A percentile compares a stretch with the other conserved stretches of the same genome.
phyloP scores from a whole-genome alignment of 2,329 filamentous ascomycete genomes.

The Hortaea sp. region DNA sequence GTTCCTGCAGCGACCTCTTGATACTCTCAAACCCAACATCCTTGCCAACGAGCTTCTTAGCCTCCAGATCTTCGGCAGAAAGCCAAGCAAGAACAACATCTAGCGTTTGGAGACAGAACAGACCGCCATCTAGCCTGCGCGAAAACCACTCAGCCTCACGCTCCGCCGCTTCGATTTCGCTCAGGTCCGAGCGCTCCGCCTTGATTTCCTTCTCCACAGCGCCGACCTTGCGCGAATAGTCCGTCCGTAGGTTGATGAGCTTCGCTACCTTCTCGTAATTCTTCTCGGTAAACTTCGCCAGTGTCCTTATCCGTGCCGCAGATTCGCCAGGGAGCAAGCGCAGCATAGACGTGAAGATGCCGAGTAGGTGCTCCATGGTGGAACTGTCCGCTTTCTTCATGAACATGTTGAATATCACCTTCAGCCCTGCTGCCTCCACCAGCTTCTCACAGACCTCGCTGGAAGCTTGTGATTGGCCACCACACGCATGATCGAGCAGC shows the following conservation, averaged over 20 bases:
- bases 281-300: conserved; percentile 94
- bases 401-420: conserved; percentile 76
- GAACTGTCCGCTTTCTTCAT: conserved; percentile 66
- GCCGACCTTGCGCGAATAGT: conserved; percentile 55
- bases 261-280: conserved; percentile 77
- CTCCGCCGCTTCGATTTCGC: conserved; percentile 50
- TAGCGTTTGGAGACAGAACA: conserved; percentile 73
- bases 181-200: conserved; percentile 44
- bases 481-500: conserved; percentile 71
- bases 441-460: conserved; percentile 60
- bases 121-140: conserved; percentile 67
- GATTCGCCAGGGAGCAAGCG: conserved; percentile 69
- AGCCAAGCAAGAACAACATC: conserved; percentile 87
- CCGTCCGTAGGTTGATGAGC: conserved; percentile 59
- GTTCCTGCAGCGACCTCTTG: conserved; percentile 58
- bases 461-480: conserved; percentile 41
- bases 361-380: conserved; percentile 68
- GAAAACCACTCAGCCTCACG: conserved; percentile 64
- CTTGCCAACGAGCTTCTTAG: conserved; percentile 34
- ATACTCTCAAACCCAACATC: conserved; percentile 56
- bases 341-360: conserved; percentile 75
- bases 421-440: conserved; percentile 75
- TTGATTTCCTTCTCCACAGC: conserved; percentile 55
- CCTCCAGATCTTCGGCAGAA: conserved; percentile 75
- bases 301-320: conserved; percentile 64